Conservation (phyloP, 306 rosid genomes). For the Fragaria ananassa region DNA sequence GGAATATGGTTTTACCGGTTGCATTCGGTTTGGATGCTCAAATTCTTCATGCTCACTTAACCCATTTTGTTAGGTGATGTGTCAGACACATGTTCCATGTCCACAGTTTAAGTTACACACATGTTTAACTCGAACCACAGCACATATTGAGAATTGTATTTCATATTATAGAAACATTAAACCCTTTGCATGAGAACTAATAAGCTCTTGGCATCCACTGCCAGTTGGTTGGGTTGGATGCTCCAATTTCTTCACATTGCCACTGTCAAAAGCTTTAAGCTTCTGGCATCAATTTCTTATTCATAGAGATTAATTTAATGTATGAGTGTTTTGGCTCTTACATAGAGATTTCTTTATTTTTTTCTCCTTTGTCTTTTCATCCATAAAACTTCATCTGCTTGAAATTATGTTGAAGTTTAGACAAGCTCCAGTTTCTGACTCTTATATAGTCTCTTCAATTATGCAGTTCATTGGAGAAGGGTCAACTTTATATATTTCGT, state of each 20-base stretch:
- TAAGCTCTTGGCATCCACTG: background rate
- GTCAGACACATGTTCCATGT: background rate
- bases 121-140: background rate
- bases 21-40: background rate
- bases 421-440: background rate
- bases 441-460: slow-evolving; percentile 6
- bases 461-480: slow-evolving; percentile 90
- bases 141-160: background rate
- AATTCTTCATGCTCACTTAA: background rate
- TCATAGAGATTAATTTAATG: background rate
- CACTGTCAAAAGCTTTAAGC: background rate
- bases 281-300: background rate
- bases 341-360: background rate
- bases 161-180: background rate
- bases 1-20: background rate
- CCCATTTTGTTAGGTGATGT: background rate
- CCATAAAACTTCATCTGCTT: background rate
- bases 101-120: background rate
- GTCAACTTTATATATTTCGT: slow-evolving; percentile 69
- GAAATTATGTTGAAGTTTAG: background rate
- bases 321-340: background rate
- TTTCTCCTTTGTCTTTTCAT: background rate
- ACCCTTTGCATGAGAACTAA: background rate
- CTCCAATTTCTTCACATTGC: background rate
- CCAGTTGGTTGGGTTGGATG: background rate